Percentiles rank a stretch among this genome's conserved stretches.
These are phyloP conservation scores for Mycena galericulata DNA, from an alignment of 768 basidiomycete genomes.

Conservation along the genomic window DNA sequence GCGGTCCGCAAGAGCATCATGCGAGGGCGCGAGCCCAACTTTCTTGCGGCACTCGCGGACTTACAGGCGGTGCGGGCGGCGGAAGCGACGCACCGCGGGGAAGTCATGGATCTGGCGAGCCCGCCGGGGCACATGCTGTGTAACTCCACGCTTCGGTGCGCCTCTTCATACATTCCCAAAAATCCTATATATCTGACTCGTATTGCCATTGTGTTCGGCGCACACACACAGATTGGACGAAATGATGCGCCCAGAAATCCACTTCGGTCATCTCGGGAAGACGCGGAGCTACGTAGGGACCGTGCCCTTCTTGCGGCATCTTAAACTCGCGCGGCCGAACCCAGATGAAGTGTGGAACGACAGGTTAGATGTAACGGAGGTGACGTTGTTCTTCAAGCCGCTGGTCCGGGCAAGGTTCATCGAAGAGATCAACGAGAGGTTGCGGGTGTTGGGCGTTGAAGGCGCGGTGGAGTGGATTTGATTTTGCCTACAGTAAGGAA, in stretches of 20 bases:
- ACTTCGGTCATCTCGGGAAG: conserved; percentile 21
- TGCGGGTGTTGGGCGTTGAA: not conserved
- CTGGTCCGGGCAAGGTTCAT: conserved; percentile 4
- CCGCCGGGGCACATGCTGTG: conserved; percentile 12
- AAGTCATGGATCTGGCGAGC: conserved; percentile 25
- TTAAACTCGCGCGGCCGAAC: conserved; percentile 25
- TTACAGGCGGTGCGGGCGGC: conserved; percentile 14
- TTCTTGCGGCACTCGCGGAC: conserved; percentile 16
- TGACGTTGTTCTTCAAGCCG: conserved; percentile 22
- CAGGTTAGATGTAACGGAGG: conserved; percentile 10
- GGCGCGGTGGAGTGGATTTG: conserved; percentile 15
- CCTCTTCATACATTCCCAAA: too few relatives aligned
- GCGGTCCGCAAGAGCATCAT: conserved; percentile 13
- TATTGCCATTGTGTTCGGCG: not conserved
- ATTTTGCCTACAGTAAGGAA: too few relatives aligned
- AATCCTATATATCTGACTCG: not conserved
- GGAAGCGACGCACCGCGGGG: conserved; percentile 8
- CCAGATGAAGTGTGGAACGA: not conserved
- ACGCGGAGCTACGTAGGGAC: conserved; percentile 19
- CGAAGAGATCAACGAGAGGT: conserved; percentile 2
- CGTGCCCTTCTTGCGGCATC: conserved; percentile 21
- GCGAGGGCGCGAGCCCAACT: conserved; percentile 9
- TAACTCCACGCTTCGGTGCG: conserved; percentile 24
- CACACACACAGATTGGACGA: not conserved
- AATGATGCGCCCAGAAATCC: conserved; percentile 14